Percentiles rank a stretch among this genome's conserved stretches.
These are phyloP conservation scores for Botrytis fabae DNA, from an alignment of 2,329 filamentous ascomycete genomes.

Conservation along the genomic window DNA sequence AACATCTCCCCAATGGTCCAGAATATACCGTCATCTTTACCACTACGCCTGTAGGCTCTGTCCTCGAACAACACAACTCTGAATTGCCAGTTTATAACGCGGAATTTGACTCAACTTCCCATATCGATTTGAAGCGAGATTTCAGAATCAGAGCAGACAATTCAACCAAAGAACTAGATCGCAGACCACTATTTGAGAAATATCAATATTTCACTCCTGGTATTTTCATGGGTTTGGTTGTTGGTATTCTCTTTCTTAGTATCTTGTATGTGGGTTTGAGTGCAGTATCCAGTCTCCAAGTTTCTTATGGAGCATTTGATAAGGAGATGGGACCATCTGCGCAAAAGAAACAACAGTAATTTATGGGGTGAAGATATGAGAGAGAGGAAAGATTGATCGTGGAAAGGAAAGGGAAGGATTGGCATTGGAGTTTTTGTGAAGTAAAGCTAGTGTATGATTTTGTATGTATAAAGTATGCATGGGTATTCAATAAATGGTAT, in stretches of 20 bases:
- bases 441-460: constrained; percentile 16
- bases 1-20: constrained; percentile 32
- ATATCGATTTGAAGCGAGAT: constrained; percentile 72
- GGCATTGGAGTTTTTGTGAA: constrained; percentile 10
- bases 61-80: neutral
- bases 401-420: constrained; percentile 7
- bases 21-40: constrained; percentile 76
- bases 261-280: constrained; percentile 78
- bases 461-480: constrained; percentile 23
- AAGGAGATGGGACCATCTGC: constrained; percentile 91
- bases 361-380: neutral
- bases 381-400: neutral
- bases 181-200: constrained; percentile 73
- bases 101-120: constrained; percentile 61
- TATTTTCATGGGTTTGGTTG: constrained; percentile 83
- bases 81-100: constrained; percentile 56
- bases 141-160: constrained; percentile 44
- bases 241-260: constrained; percentile 67
- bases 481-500: constrained; percentile 12
- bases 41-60: constrained; percentile 53
- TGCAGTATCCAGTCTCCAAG: constrained; percentile 77
- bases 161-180: constrained; percentile 47
- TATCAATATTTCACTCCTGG: constrained; percentile 94
- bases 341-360: constrained; percentile 73
- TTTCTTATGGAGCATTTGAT: constrained; percentile 92